These are phyloP conservation scores for Trichoderma sp. DNA, from an alignment of 2,329 filamentous ascomycete species.

Conservation along the genomic window DNA sequence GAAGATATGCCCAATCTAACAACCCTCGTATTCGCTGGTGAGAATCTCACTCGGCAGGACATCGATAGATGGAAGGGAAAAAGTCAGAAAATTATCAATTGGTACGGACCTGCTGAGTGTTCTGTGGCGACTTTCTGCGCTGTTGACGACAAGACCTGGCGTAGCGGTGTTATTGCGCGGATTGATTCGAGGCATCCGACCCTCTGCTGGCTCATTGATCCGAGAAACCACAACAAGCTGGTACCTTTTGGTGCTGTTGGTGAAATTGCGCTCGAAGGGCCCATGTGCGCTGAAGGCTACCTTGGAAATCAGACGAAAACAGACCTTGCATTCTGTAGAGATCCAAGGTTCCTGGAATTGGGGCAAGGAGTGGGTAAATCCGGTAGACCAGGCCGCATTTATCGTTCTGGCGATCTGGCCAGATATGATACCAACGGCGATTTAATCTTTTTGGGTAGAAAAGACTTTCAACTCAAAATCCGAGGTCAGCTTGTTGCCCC, in stretches of 20 bases:
- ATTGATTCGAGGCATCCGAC: neutral
- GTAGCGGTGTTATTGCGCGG: neutral
- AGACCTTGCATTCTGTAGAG: neutral
- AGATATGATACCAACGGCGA: constrained; percentile 7
- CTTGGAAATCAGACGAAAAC: constrained; percentile 2
- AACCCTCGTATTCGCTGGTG: constrained; percentile 8
- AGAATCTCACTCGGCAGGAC: constrained; percentile 3
- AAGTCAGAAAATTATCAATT: constrained; percentile 4
- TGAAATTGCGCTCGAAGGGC: constrained; percentile 10
- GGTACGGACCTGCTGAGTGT: constrained; percentile 14
- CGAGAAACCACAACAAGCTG: neutral
- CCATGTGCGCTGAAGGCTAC: neutral
- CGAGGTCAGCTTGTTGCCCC: constrained; percentile 7
- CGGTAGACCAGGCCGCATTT: neutral
- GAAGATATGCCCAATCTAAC: neutral
- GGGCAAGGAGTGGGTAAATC: neutral
- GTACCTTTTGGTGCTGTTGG: constrained; percentile 12
- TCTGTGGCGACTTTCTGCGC: neutral
- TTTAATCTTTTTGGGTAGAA: constrained; percentile 7
- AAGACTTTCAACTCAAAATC: constrained; percentile 12
- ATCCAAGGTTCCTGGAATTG: neutral
- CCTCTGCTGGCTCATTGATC: constrained; percentile 7
- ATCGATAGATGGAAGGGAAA: constrained; percentile 3
- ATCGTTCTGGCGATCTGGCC: constrained; percentile 16
- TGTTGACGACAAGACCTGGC: neutral